Percentiles rank a stretch among this genome's conserved stretches.
Evolutionary conservation across 768 basidiomycete genomes (phyloP).

Genomic region (Pleurotus eryngii): DNA sequence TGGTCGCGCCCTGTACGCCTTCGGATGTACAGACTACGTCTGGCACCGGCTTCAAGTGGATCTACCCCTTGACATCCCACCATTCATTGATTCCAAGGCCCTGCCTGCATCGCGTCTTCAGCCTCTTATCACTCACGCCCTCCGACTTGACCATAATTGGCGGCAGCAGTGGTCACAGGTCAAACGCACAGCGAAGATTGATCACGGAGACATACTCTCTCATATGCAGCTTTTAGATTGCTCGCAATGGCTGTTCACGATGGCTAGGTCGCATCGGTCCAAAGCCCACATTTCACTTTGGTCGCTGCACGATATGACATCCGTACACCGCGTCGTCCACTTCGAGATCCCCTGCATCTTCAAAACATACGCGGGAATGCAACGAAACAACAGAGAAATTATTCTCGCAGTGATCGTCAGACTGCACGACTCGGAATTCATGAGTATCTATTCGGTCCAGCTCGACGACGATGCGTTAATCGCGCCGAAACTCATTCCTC

Average conservation of each 20-base stretch:
- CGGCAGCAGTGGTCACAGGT: constrained; percentile 30
- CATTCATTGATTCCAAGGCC: constrained; percentile 23
- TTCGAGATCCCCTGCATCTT: constrained; percentile 15
- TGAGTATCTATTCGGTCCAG: constrained; percentile 20
- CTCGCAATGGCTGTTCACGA: constrained; percentile 45
- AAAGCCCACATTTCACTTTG: constrained; percentile 41
- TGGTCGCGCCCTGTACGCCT: constrained; percentile 58
- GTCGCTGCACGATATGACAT: constrained; percentile 30
- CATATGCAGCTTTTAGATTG: constrained; percentile 44
- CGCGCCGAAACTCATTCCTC: constrained; percentile 5
- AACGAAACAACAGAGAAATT: constrained; percentile 16
- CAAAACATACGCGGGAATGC: constrained; percentile 31
- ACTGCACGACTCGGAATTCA: constrained; percentile 3
- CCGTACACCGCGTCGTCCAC: constrained; percentile 6
- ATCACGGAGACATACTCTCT: constrained; percentile 34
- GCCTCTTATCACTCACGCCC: constrained; percentile 35
- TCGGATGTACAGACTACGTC: constrained; percentile 47
- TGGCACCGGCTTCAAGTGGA: constrained; percentile 51
- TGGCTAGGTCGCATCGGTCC: constrained; percentile 24
- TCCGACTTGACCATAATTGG: constrained; percentile 54
- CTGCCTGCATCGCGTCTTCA: constrained; percentile 40
- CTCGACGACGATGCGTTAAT: constrained; percentile 12
- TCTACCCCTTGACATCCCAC: constrained; percentile 44
- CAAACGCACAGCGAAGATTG: constrained; percentile 32
- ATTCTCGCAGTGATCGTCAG: constrained; percentile 15